Evolutionary conservation across 2,329 filamentous ascomycete species (phyloP), one percentile per base, ranked within the genome.

Genomic region (Dendrostoma leiphaemia): DNA sequence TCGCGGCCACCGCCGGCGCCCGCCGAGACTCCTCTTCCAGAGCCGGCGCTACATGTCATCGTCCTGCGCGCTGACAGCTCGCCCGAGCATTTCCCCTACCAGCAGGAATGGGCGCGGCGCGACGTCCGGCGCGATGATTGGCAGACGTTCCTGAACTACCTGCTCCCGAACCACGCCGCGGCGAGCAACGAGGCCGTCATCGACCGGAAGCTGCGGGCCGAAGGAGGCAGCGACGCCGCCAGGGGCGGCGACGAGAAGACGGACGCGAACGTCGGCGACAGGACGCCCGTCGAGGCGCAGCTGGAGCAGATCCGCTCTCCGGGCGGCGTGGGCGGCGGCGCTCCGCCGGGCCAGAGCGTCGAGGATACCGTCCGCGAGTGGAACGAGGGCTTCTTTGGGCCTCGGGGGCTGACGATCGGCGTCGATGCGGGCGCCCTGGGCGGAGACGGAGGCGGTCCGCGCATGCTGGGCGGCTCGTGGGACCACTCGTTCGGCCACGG

Each of bases 121-220:
- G 79, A 81, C 49, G 71, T 83, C 12, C 74, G 69, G 1, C 60
- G 67, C 13, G 75, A 80, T 60, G 82, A 85, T 62, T 85, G 82
- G 82, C 72, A 74, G 32, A 83, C 81, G 0, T 85, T 85, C 64
- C 60, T 81, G 43, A 83, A 83, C 60, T 78, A 77, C 56, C 65
- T 85, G 15, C 64, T 84, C 21, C 81, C 82, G 0, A 68, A 78
- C 50, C 74, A 80, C 62, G 67, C 70, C 4, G 65, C 68, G 1
- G 62, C 65, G 15, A 65, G 67, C 17, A 83, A 81, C 60, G 74
- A 76, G 21, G 70, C 71, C 45, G 62, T 82, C 17, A 65, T 77
- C 15, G 74, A 80, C 57, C 72, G 77, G 51, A 83, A 83, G 61
- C 58, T 77, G 26, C 69, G 71, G 26, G 71, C 70, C 0, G 76